Percentiles rank a stretch among this genome's conserved stretches.
phyloP scores from a whole-genome alignment of 2,329 filamentous ascomycete genomes.

The Cordyceps cicadae region DNA sequence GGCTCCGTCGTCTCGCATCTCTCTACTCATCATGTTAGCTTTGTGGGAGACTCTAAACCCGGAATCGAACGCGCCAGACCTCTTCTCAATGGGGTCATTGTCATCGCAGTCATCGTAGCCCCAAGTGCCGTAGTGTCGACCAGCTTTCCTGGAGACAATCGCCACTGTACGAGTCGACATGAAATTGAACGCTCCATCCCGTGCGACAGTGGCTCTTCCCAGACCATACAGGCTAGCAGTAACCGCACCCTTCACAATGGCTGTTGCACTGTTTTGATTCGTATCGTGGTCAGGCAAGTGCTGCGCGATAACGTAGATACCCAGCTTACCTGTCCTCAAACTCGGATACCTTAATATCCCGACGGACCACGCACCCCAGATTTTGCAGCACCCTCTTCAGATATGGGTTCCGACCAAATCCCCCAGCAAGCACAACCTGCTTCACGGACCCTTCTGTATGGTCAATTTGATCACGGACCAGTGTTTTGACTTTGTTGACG shows the following conservation, averaged over 20 bases:
- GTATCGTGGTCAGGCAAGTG: not conserved
- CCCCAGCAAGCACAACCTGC: constrained; percentile 3
- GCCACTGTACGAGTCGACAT: not conserved
- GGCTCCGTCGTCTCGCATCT: not conserved
- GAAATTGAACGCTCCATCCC: not conserved
- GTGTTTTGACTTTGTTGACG: not conserved
- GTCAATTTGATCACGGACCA: not conserved
- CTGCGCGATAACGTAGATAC: not conserved
- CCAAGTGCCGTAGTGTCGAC: constrained; percentile 1
- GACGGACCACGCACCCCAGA: not conserved
- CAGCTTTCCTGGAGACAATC: constrained; percentile 1
- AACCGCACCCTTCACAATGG: not conserved
- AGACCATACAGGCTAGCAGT: not conserved
- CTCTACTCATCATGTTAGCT: not conserved
- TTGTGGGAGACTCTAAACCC: not conserved
- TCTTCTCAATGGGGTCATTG: not conserved
- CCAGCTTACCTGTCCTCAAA: constrained; percentile 1
- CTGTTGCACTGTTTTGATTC: not conserved
- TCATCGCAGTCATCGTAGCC: not conserved
- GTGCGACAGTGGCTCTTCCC: not conserved
- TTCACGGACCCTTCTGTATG: not conserved
- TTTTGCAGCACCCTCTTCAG: not conserved
- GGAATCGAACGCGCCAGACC: not conserved
- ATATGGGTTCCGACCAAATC: constrained; percentile 4
- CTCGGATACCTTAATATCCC: not conserved